Evolutionary conservation across 768 basidiomycete species (phyloP).

Genomic region (Russula vinacea): DNA sequence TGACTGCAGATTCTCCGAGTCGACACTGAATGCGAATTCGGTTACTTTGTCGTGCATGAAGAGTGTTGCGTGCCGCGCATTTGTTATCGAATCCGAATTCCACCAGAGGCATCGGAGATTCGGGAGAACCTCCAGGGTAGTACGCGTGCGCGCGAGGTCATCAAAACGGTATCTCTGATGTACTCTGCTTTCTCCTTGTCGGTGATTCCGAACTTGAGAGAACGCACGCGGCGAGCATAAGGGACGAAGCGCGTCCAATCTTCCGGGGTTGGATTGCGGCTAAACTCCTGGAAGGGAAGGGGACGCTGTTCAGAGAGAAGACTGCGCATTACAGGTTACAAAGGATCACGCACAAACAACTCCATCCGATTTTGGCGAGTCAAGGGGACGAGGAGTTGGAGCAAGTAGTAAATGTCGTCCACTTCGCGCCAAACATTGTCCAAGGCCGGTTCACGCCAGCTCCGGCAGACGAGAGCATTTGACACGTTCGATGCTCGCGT

Average conservation of each 20-base stretch:
- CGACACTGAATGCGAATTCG: constrained; percentile 19
- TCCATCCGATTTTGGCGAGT: not conserved
- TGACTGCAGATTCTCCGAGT: not conserved
- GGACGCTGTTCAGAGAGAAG: not conserved
- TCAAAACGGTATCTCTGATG: constrained; percentile 23
- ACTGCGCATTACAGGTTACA: not conserved
- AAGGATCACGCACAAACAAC: constrained; percentile 7
- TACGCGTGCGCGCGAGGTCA: constrained; percentile 28
- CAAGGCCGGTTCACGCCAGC: constrained; percentile 25
- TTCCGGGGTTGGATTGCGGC: constrained; percentile 19
- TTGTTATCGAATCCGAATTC: not conserved
- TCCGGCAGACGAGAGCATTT: constrained; percentile 25
- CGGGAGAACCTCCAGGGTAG: constrained; percentile 27
- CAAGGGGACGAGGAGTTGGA: constrained; percentile 21
- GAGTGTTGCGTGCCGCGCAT: constrained; percentile 9
- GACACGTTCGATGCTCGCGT: constrained; percentile 16
- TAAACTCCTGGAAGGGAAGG: constrained; percentile 12
- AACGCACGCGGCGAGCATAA: constrained; percentile 29
- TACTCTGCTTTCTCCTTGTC: not conserved
- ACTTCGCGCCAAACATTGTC: constrained; percentile 27
- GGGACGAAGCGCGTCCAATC: constrained; percentile 28
- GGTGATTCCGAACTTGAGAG: constrained; percentile 12
- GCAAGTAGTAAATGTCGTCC: constrained; percentile 22
- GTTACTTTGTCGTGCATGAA: constrained; percentile 30
- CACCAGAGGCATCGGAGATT: constrained; percentile 26